A percentile compares a stretch with the other conserved stretches of the same genome.
These are phyloP conservation scores for Oldenlandia corymbosa DNA, from an alignment of 257 asterid species.

Conservation along the genomic window DNA sequence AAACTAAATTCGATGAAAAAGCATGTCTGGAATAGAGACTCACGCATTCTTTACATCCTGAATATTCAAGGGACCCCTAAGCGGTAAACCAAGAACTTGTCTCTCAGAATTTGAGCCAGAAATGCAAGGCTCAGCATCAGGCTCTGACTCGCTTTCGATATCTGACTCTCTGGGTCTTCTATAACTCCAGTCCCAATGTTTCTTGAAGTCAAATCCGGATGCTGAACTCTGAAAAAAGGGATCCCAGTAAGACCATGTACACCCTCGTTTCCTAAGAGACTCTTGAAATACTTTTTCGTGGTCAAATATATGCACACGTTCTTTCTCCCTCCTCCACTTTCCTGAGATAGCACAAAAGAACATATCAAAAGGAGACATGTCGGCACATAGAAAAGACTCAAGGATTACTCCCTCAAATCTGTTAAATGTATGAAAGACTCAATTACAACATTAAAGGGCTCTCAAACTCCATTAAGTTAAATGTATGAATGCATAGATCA, in stretches of 20 bases:
- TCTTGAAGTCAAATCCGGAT: constrained; percentile 40
- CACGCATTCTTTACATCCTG: constrained; percentile 90
- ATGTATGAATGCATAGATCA: not conserved
- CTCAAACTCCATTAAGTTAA: not conserved
- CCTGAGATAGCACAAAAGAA: constrained; percentile 35
- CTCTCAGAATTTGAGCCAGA: constrained; percentile 51
- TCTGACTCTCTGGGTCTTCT: constrained; percentile 28
- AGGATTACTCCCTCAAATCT: constrained; percentile 24
- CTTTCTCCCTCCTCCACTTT: constrained; percentile 34
- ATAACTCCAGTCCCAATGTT: constrained; percentile 31
- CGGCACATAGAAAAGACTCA: not conserved
- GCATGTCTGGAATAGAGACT: constrained; percentile 26
- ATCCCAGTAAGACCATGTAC: constrained; percentile 43
- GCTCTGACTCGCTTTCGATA: constrained; percentile 33
- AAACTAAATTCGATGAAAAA: constrained; percentile 2
- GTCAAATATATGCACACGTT: constrained; percentile 36
- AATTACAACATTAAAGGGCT: not conserved
- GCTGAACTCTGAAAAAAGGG: constrained; percentile 22
- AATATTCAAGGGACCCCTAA: constrained; percentile 59
- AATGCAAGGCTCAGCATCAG: constrained; percentile 21
- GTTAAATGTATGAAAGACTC: constrained; percentile 28
- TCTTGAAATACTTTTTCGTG: constrained; percentile 46
- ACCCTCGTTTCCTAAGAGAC: constrained; percentile 46
- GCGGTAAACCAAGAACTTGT: constrained; percentile 66
- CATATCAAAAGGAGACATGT: not conserved